Base-by-base conservation (phyloP, 768 basidiomycete genomes). In the Rhodosporidiobolus odoratus region DNA sequence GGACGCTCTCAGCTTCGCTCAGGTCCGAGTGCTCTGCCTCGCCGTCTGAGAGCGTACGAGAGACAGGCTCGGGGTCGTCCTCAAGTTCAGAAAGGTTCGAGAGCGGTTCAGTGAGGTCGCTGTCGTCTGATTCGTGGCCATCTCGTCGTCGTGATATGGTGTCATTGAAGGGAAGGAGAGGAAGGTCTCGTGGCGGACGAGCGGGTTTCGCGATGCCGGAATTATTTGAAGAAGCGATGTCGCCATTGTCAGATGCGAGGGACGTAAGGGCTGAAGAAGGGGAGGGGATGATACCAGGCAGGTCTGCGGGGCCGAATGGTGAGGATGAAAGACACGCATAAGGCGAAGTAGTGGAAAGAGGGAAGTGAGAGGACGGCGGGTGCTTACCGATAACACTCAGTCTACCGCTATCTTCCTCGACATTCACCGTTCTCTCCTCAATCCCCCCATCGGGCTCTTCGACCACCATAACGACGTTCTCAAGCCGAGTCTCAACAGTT, bases 61-160 rank as follows among this genome's bases (percentile, higher is more conserved):
- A 7, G 27, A 7, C 34, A 6, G 54, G 2, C 21, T 58, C n/a
- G 38, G 10, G n/a, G 1, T 50, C 52, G 35, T 60, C 63, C 23
- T 74, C 73, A 13, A 54, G 50, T 9, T 70, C 73, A 15, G 69
- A 68, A 3, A 61, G 66, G 43, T 71, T 61, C 66, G 73, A 74
- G 17, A 74, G 61, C 43, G 73, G 73, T 45, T 74, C 73, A 19
- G 73, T 74, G 13, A 74, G 64, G 9, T 74, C 72, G 13, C 65
- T 67, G 35, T 66, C 73, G 59, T 70, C 69, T 17, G 73, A 27
- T 6, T 71, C 61, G 59, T 47, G 25, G 35, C 65, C 66, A n/a
- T 47, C 52, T 5, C 2, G 1, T 27, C 57, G 16, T n/a, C 25
- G 34, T 13, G 35, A 45, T 47, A 21, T 23, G 65, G 34, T 43